These are phyloP conservation scores for Eucalyptus urophylla DNA, from an alignment of 345 rosid genomes.

Conservation along the genomic window DNA sequence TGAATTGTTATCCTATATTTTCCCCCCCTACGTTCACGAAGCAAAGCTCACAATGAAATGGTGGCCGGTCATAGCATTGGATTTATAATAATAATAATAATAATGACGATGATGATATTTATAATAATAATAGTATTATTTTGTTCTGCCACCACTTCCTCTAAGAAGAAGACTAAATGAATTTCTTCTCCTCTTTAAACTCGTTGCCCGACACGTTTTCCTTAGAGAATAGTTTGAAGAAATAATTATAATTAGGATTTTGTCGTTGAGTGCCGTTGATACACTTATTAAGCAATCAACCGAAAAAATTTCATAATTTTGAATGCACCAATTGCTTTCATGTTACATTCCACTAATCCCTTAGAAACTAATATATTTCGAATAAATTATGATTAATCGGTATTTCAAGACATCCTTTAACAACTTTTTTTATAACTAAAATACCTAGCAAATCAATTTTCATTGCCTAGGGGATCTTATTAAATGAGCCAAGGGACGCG, in stretches of 20 bases:
- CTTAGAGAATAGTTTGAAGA: neutral
- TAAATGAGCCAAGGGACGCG: neutral
- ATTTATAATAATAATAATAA: too few species aligned
- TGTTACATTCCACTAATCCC: neutral
- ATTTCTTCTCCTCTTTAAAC: neutral
- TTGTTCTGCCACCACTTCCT: too few species aligned
- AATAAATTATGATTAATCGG: neutral
- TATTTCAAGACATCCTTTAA: neutral
- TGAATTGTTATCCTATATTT: neutral
- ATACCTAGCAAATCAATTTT: neutral
- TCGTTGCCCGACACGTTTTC: neutral
- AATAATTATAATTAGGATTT: neutral
- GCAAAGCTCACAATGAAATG: too few species aligned
- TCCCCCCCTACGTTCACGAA: neutral
- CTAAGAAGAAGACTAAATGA: neutral
- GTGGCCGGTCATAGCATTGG: too few species aligned
- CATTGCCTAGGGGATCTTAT: neutral
- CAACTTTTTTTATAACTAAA: too few species aligned
- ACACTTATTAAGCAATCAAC: neutral
- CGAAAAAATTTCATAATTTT: too few species aligned
- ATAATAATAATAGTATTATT: too few species aligned
- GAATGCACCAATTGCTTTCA: neutral
- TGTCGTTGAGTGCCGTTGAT: neutral
- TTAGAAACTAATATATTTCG: too few species aligned
- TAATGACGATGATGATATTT: too few species aligned